These are phyloP conservation scores for Aspergillus coremiiformis DNA, from an alignment of 495 filamentous ascomycete genomes.

Conservation along the genomic window DNA sequence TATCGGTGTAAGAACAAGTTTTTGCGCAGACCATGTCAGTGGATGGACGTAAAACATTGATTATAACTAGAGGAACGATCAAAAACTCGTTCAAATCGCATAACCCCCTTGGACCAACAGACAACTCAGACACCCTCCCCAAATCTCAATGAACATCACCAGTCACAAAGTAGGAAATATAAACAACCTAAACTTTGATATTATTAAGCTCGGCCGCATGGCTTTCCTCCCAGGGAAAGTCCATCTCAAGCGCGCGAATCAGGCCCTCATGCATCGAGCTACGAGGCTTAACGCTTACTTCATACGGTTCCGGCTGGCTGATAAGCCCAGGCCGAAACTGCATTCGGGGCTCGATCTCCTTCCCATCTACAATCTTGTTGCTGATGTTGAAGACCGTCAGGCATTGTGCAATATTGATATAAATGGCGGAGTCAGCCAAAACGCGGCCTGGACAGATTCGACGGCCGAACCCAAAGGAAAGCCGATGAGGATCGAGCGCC, in stretches of 20 bases:
- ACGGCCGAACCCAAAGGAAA: slow-evolving; percentile 34
- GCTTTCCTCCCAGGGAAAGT: slow-evolving; percentile 40
- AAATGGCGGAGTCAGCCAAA: slow-evolving; percentile 30
- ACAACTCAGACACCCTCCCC: too few species aligned
- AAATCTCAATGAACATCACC: too few species aligned
- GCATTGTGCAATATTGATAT: slow-evolving; percentile 24
- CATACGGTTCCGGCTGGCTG: slow-evolving; percentile 31
- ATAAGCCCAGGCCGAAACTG: slow-evolving; percentile 33
- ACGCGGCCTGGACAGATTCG: slow-evolving; percentile 33
- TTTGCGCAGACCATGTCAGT: too few species aligned
- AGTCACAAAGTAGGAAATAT: too few species aligned
- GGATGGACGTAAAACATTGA: too few species aligned
- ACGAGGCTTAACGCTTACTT: slow-evolving; percentile 24
- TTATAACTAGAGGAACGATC: too few species aligned
- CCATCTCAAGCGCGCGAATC: slow-evolving; percentile 31
- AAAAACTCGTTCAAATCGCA: too few species aligned
- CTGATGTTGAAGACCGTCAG: slow-evolving; percentile 36
- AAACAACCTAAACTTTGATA: not conserved
- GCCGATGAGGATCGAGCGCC: slow-evolving; percentile 29
- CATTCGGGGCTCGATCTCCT: slow-evolving; percentile 16
- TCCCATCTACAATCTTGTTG: slow-evolving; percentile 4
- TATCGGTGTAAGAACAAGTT: too few species aligned
- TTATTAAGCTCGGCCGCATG: slow-evolving; percentile 18
- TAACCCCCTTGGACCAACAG: too few species aligned
- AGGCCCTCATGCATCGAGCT: slow-evolving; percentile 24